These are phyloP conservation scores for Coemansia erecta DNA, from an alignment of 192 early-diverging fungal genomes.

Conservation along the genomic window DNA sequence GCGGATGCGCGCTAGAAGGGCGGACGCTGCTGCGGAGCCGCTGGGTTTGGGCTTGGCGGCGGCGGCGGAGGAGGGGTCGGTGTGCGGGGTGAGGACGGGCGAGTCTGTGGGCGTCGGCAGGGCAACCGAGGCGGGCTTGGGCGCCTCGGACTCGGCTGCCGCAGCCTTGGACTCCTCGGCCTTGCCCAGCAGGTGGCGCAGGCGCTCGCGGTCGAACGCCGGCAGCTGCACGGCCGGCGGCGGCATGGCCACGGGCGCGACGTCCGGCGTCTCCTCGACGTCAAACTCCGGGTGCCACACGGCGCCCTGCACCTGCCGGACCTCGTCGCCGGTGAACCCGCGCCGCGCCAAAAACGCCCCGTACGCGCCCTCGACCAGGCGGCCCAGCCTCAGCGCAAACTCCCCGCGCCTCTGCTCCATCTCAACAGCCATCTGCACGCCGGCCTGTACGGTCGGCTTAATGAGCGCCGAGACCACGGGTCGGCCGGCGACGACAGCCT, in stretches of 20 bases:
- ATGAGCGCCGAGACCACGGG: constrained; percentile 42
- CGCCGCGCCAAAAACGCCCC: constrained; percentile 20
- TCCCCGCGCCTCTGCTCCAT: constrained; percentile 30
- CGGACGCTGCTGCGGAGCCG: constrained; percentile 12
- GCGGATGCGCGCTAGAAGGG: constrained; percentile 51
- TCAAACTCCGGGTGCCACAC: constrained; percentile 42
- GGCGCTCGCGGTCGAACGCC: constrained; percentile 28
- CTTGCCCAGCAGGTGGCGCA: constrained; percentile 34
- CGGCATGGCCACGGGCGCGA: constrained; percentile 28
- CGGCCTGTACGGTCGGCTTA: constrained; percentile 11
- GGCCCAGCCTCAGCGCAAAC: constrained; percentile 18
- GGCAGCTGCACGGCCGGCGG: constrained; percentile 3
- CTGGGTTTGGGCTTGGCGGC: constrained; percentile 6
- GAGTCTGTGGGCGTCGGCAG: constrained; percentile 32
- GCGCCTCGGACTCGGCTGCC: background rate
- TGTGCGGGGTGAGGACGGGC: constrained; percentile 8
- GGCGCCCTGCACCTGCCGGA: background rate
- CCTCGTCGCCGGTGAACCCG: constrained; percentile 12
- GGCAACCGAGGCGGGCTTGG: constrained; percentile 1
- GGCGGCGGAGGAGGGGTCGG: background rate
- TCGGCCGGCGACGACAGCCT: constrained; percentile 21
- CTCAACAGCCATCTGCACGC: constrained; percentile 25
- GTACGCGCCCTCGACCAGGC: constrained; percentile 18
- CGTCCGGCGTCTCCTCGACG: constrained; percentile 20
- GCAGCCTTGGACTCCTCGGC: background rate